Base-by-base conservation (phyloP, 768 basidiomycete species). In the Tylopilus felleus region DNA sequence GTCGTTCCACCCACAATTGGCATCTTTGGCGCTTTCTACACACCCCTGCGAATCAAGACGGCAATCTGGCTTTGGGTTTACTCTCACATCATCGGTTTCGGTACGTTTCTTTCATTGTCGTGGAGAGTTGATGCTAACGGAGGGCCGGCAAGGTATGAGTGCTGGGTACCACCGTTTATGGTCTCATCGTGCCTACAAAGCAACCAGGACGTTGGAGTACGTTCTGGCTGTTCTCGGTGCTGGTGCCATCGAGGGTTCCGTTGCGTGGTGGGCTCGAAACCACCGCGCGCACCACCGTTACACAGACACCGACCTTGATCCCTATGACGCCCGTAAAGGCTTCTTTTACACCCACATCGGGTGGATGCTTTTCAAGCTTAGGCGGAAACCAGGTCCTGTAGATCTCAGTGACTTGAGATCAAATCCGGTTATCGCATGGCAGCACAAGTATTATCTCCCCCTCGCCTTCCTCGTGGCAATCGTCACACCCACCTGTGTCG, bases 251-350 rank as follows among this genome's bases (percentile, higher is more conserved):
- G 83, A 98, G 68, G 93, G 93, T 8, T 95, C 93, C 21, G 94
- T 98, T 77, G 90, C 90, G 68, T 97, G 95, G 94, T 98, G 95
- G 95, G 85, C 85, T 29, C 82, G 93, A 47, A n/a, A n/a, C n/a
- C 94, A 98, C 76, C 88, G 94, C 53, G 93, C 94, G 3, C 93
- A 94, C 71, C 93, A 94, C 67, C 82, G 93, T 35, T 94, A 94
- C 77, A 96, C 93, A 58, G 93, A 94, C 75, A 96, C 92, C 60
- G 89, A 92, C 50, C 86, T 96, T 59, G 92, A 95, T 73, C 93
- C 92, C 0, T 95, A 96, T 77, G 86, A 88, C 56, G 92, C 92
- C 8, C 86, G 90, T 69, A 84, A 85, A 61, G 93, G 93, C 49
- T 82, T 93, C 67, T 80, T 82, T 70, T 90, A 81, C 75, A 85